Conservation (phyloP, 768 basidiomycete species). For the Boletus sp. region DNA sequence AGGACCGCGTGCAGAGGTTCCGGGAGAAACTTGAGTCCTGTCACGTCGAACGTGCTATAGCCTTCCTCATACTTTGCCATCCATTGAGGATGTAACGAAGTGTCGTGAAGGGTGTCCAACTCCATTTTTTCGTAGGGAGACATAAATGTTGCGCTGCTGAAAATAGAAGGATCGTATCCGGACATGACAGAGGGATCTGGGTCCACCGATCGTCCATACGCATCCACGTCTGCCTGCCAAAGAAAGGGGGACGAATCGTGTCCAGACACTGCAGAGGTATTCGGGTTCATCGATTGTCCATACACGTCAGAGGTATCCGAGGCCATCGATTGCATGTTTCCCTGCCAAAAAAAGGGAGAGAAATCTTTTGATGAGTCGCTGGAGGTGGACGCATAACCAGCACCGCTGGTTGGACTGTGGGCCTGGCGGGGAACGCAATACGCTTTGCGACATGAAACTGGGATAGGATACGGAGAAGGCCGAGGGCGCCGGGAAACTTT, state of each 20-base stretch:
- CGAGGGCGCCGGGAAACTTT: neutral
- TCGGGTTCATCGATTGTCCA: neutral
- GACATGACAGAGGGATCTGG: neutral
- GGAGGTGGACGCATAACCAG: neutral
- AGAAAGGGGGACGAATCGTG: neutral
- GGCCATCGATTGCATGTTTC: neutral
- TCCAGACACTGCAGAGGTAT: neutral
- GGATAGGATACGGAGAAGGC: neutral
- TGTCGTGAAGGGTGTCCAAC: neutral
- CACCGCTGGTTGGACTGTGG: neutral
- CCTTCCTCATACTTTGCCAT: constrained; percentile 3
- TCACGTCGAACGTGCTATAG: neutral
- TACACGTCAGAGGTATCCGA: neutral
- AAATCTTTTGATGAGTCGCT: neutral
- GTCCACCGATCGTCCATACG: neutral
- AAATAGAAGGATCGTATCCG: neutral
- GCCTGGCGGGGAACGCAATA: neutral
- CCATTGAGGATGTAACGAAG: constrained; percentile 7
- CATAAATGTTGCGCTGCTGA: neutral
- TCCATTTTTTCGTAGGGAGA: neutral
- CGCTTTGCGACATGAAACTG: neutral
- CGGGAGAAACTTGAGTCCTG: neutral
- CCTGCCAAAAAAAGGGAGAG: neutral
- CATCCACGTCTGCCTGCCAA: neutral
- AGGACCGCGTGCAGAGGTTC: neutral